Evolutionary conservation across 2,329 filamentous ascomycete species (phyloP).

Genomic region (Cucurbitaria berberidis): DNA sequence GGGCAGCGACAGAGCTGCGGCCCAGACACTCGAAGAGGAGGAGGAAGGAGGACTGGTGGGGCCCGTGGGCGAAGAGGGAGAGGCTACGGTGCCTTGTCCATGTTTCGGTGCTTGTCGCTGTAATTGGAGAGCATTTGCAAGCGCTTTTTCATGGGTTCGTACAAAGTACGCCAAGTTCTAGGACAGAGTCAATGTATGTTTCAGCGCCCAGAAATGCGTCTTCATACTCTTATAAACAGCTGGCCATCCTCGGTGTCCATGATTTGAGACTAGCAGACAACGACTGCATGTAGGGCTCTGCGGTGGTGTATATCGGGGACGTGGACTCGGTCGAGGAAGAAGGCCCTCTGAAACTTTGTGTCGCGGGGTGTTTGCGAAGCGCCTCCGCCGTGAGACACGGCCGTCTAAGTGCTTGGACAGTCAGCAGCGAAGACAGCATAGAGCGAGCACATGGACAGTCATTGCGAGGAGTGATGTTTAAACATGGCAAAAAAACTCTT

Average conservation of each 20-base stretch:
- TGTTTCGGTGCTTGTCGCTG: slow-evolving; percentile 75
- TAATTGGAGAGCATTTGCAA: slow-evolving; percentile 93
- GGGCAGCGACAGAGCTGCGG: slow-evolving; percentile 85
- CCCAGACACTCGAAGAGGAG: slow-evolving; percentile 72
- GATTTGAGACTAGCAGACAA: slow-evolving; percentile 33
- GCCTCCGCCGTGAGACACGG: slow-evolving; percentile 28
- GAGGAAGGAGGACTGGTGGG: slow-evolving; percentile 57
- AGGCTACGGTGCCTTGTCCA: slow-evolving; percentile 55
- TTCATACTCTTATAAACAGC: slow-evolving; percentile 80
- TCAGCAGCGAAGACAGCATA: slow-evolving; percentile 25
- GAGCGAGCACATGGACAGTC: slow-evolving; percentile 7
- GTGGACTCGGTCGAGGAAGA: slow-evolving; percentile 16
- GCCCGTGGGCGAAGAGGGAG: slow-evolving; percentile 48
- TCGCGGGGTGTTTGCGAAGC: slow-evolving; percentile 23
- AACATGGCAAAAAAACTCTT: slow-evolving; percentile 21
- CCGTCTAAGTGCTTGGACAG: slow-evolving; percentile 27
- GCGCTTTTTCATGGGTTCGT: slow-evolving; percentile 93
- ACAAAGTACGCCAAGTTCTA: slow-evolving; percentile 96
- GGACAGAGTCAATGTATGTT: slow-evolving; percentile 36
- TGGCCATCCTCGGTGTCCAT: slow-evolving; percentile 92
- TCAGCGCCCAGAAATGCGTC: neutral
- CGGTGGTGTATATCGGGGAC: slow-evolving; percentile 6
- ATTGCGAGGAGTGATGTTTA: slow-evolving; percentile 10
- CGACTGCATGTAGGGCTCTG: slow-evolving; percentile 44
- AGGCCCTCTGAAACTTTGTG: slow-evolving; percentile 18